These are phyloP conservation scores for Hypocreales sp. DNA, from an alignment of 2,329 filamentous ascomycete genomes.

Conservation along the genomic window DNA sequence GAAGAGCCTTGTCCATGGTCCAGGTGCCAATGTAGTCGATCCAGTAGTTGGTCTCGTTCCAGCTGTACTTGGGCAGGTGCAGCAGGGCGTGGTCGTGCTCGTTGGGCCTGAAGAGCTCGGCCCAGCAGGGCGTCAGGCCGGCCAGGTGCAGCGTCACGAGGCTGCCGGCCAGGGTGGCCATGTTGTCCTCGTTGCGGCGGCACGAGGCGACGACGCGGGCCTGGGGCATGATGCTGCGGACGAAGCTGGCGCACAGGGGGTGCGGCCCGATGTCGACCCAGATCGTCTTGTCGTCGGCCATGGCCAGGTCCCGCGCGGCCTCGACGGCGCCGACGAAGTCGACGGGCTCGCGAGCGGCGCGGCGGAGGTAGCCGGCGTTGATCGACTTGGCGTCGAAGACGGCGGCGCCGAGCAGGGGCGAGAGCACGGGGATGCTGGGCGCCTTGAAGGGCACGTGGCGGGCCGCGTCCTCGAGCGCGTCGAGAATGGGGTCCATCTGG, in stretches of 20 bases:
- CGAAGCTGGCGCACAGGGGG: conserved; percentile 7
- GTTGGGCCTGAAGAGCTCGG: conserved; percentile 45
- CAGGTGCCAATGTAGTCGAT: conserved; percentile 36
- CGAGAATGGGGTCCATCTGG: conserved; percentile 1
- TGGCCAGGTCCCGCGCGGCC: not conserved
- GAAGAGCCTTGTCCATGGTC: conserved; percentile 48
- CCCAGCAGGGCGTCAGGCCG: conserved; percentile 39
- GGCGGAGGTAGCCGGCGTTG: conserved; percentile 1
- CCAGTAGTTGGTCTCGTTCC: conserved; percentile 58
- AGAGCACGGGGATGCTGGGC: conserved; percentile 1
- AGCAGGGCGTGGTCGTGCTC: conserved; percentile 28
- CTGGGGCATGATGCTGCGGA: not conserved
- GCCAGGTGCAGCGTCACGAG: not conserved
- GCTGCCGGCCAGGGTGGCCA: not conserved
- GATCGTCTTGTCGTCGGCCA: not conserved
- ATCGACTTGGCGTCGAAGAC: not conserved
- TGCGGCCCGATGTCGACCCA: conserved; percentile 1
- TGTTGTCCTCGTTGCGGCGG: not conserved
- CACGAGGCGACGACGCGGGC: not conserved
- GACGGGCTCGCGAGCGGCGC: conserved; percentile 1
- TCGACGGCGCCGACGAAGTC: conserved; percentile 1
- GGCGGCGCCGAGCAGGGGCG: not conserved
- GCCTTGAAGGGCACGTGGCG: conserved; percentile 1
- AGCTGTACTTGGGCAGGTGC: conserved; percentile 50
- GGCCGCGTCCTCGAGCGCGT: not conserved